Conservation (phyloP, 1,139 yeast species). For the Geotrichum candidum region DNA sequence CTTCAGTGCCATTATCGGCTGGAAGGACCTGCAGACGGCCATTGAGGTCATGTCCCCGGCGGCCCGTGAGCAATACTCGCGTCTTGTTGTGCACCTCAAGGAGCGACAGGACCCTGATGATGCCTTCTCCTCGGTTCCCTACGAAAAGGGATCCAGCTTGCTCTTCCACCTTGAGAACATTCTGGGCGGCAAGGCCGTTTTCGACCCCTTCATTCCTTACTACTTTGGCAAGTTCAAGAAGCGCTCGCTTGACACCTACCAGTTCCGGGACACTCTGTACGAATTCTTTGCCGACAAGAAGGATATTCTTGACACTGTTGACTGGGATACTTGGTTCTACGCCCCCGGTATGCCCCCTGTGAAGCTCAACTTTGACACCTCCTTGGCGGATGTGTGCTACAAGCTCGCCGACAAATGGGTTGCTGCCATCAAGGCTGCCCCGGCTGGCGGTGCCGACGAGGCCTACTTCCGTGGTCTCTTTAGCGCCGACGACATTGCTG, state of each 20-base stretch:
- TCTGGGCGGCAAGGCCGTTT: conserved; percentile 55
- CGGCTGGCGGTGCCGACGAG: conserved; percentile 23
- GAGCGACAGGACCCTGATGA: conserved; percentile 78
- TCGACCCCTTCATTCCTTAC: conserved; percentile 73
- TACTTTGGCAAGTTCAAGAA: conserved; percentile 68
- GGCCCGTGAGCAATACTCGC: conserved; percentile 48
- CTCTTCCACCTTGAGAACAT: conserved; percentile 64
- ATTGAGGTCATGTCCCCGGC: conserved; percentile 50
- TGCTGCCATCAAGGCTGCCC: conserved; percentile 27
- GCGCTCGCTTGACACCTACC: conserved; percentile 71
- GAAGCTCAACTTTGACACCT: conserved; percentile 71
- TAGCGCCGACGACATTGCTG: conserved; percentile 42
- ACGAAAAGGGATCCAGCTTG: conserved; percentile 83
- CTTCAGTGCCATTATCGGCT: conserved; percentile 79
- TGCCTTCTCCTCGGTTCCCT: conserved; percentile 81
- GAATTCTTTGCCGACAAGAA: conserved; percentile 45
- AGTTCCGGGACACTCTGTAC: conserved; percentile 70
- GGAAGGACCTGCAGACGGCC: conserved; percentile 70
- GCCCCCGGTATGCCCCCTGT: conserved; percentile 78
- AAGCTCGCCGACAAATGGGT: conserved; percentile 63
- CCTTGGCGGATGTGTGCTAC: conserved; percentile 69
- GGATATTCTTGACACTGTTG: conserved; percentile 54
- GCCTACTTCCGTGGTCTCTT: conserved; percentile 31
- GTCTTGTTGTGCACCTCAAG: conserved; percentile 62
- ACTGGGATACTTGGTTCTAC: conserved; percentile 82